phyloP scores from a whole-genome alignment of 805 yeast genomes.

The Candida palmyrensis region DNA sequence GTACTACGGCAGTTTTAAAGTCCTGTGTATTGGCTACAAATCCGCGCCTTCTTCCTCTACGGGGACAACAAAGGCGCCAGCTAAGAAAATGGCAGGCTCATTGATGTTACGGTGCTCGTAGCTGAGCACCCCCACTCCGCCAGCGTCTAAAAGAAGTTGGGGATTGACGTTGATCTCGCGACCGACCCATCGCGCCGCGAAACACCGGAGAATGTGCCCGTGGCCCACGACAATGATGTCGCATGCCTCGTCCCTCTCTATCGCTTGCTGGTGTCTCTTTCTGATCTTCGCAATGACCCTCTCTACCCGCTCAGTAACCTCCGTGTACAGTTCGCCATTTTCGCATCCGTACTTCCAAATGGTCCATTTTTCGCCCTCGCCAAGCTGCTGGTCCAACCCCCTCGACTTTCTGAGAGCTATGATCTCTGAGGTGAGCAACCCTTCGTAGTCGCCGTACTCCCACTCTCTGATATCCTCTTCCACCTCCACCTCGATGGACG shows the following conservation, averaged over 20 bases:
- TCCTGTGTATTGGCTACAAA: background rate
- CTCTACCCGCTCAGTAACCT: conserved; percentile 72
- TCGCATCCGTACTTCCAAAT: conserved; percentile 95
- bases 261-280: conserved; percentile 50
- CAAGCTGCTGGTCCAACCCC: conserved; percentile 43
- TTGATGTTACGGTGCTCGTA: conserved; percentile 80
- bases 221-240: conserved; percentile 87
- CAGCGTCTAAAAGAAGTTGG: conserved; percentile 83
- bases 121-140: conserved; percentile 89
- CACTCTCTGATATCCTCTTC: conserved; percentile 78
- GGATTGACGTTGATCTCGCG: conserved; percentile 61
- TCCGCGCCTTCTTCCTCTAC: conserved; percentile 45
- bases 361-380: conserved; percentile 48
- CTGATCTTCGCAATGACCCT: conserved; percentile 61
- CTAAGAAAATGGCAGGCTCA: conserved; percentile 82
- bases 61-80: conserved; percentile 79
- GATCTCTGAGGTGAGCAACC: conserved; percentile 66
- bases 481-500: conserved; percentile 39
- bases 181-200: conserved; percentile 85
- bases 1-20: no score
- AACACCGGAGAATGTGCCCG: conserved; percentile 87
- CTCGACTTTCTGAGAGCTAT: conserved; percentile 49
- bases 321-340: conserved; percentile 67
- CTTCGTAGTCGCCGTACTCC: conserved; percentile 97
- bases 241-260: conserved; percentile 47